These are phyloP conservation scores for Backusella australiensis DNA, from an alignment of 192 early-diverging fungal species.

Conservation along the genomic window DNA sequence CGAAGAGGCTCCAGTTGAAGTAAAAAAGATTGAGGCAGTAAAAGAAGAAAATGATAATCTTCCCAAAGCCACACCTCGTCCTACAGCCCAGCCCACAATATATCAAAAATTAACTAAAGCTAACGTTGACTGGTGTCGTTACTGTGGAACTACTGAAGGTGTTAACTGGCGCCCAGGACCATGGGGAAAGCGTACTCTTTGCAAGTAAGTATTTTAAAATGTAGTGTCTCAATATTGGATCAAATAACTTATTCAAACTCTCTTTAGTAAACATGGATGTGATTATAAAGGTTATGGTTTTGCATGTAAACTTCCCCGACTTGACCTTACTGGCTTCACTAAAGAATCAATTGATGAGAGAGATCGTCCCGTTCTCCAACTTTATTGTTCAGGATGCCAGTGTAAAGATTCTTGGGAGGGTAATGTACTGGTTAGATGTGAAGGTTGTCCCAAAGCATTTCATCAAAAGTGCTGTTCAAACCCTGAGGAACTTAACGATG, in stretches of 20 bases:
- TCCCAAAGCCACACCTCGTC: constrained; percentile 2
- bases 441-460: constrained; percentile 81
- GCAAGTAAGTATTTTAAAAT: constrained; percentile 64
- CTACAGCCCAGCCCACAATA: constrained; percentile 50
- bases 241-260: constrained; percentile 4
- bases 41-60: not conserved
- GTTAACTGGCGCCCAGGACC: constrained; percentile 91
- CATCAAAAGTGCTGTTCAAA: constrained; percentile 66
- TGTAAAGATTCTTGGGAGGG: constrained; percentile 56
- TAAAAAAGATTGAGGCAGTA: not conserved
- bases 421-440: constrained; percentile 74
- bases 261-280: constrained; percentile 82
- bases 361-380: constrained; percentile 82
- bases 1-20: not conserved
- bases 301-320: constrained; percentile 80
- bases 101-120: constrained; percentile 62
- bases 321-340: constrained; percentile 76
- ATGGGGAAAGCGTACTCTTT: constrained; percentile 92
- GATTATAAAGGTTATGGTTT: constrained; percentile 96
- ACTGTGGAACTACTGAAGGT: constrained; percentile 87
- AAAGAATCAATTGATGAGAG: constrained; percentile 78
- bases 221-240: not conserved
- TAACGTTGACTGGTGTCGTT: constrained; percentile 85
- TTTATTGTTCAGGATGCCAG: constrained; percentile 80
- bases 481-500: constrained; percentile 37